phyloP scores from a whole-genome alignment of 495 filamentous ascomycete genomes.

The Penicillium paradoxum region DNA sequence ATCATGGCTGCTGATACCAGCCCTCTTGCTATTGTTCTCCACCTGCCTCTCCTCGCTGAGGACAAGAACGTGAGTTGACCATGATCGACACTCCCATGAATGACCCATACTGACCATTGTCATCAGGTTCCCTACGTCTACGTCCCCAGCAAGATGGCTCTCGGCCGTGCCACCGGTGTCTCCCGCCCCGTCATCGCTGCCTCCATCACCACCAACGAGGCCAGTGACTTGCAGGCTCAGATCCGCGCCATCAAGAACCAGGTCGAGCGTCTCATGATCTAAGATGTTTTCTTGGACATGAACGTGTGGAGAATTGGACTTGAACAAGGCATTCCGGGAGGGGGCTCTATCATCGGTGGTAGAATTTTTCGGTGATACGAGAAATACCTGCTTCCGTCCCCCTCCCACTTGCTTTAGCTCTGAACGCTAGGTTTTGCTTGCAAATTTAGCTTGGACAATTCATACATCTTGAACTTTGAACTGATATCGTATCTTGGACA shows the following conservation, averaged over 20 bases:
- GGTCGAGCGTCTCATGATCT: conserved; percentile 96
- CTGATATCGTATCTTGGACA: neutral
- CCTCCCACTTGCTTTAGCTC: neutral
- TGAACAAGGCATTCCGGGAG: neutral
- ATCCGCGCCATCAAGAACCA: conserved; percentile 86
- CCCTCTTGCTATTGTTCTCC: conserved; percentile 83
- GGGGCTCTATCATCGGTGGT: neutral
- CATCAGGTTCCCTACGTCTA: conserved; percentile 52
- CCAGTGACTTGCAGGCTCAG: conserved; percentile 76
- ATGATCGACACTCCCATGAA: neutral
- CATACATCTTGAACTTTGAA: conserved; percentile 1
- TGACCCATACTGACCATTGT: neutral
- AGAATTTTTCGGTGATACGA: neutral
- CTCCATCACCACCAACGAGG: conserved; percentile 82
- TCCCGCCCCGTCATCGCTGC: conserved; percentile 77
- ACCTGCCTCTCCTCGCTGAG: conserved; percentile 82
- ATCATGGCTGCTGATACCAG: conserved; percentile 48
- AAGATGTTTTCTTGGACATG: conserved; percentile 30
- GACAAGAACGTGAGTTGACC: conserved; percentile 61
- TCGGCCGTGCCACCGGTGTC: conserved; percentile 73
- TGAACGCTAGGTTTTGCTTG: neutral
- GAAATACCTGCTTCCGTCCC: neutral
- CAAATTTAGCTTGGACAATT: conserved; percentile 3
- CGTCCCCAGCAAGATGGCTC: conserved; percentile 62
- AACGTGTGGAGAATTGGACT: neutral